These are phyloP conservation scores for Phytophthora colocasiae DNA, from an alignment of 352 stramenopile genomes.

Conservation along the genomic window DNA sequence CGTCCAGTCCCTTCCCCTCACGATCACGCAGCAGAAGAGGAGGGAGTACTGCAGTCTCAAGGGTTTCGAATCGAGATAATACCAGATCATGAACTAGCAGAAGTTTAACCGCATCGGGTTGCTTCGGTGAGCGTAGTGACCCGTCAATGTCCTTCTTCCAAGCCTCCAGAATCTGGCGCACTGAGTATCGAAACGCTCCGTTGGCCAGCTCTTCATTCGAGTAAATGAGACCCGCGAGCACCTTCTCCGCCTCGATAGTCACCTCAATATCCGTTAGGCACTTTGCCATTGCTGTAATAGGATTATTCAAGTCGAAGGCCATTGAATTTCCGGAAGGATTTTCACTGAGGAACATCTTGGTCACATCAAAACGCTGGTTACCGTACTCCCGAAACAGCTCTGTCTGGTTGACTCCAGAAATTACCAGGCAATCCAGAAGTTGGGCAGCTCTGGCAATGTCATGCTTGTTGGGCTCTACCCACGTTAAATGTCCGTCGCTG, in stretches of 20 bases:
- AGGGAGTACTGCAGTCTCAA: slow-evolving; percentile 53
- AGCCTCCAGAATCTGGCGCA: slow-evolving; percentile 59
- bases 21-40: slow-evolving; percentile 72
- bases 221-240: slow-evolving; percentile 56
- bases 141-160: slow-evolving; percentile 55
- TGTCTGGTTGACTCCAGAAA: slow-evolving; percentile 53
- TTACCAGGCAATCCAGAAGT: slow-evolving; percentile 69
- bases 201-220: slow-evolving; percentile 69
- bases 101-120: slow-evolving; percentile 62
- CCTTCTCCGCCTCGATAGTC: slow-evolving; percentile 70
- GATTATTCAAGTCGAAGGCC: slow-evolving; percentile 43
- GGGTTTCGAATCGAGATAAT: slow-evolving; percentile 29
- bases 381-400: slow-evolving; percentile 72
- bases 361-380: slow-evolving; percentile 72
- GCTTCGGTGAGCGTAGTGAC: slow-evolving; percentile 24
- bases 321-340: slow-evolving; percentile 39
- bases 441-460: slow-evolving; percentile 63
- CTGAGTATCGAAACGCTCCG: slow-evolving; percentile 63
- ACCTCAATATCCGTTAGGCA: slow-evolving; percentile 58
- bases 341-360: slow-evolving; percentile 59
- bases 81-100: slow-evolving; percentile 66
- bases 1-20: slow-evolving; percentile 64
- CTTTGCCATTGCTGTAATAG: slow-evolving; percentile 44
- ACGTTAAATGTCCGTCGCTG: slow-evolving; percentile 32
- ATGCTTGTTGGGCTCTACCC: slow-evolving; percentile 56